Evolutionary conservation across 1,284 basidiomycete genomes (phyloP).

Genomic region (Cerrena zonata): DNA sequence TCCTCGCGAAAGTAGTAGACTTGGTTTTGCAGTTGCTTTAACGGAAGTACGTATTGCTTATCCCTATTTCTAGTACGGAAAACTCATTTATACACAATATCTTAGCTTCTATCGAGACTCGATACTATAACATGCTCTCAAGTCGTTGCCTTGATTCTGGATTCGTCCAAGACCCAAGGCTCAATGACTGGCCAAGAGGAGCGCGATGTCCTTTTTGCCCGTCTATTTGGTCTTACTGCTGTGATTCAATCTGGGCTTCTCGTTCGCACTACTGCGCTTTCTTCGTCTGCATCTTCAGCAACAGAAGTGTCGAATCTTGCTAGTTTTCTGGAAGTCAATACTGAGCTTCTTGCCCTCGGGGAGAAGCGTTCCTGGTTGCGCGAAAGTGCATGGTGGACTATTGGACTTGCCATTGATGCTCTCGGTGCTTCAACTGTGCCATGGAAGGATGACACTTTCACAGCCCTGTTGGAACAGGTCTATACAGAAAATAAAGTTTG

Average conservation of each 20-base stretch:
- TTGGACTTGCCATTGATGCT: slow-evolving; percentile 59
- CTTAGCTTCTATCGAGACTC: slow-evolving; percentile 79
- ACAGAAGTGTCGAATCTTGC: slow-evolving; percentile 50
- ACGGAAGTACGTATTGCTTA: slow-evolving; percentile 68
- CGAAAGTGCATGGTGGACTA: slow-evolving; percentile 87
- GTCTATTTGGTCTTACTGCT: slow-evolving; percentile 83
- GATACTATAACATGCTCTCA: slow-evolving; percentile 74
- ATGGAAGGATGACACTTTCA: slow-evolving; percentile 71
- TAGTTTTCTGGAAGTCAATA: slow-evolving; percentile 61
- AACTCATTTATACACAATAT: neutral
- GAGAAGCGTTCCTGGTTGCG: slow-evolving; percentile 86
- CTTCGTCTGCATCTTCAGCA: slow-evolving; percentile 47
- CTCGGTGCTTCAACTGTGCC: slow-evolving; percentile 51
- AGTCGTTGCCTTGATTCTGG: slow-evolving; percentile 67
- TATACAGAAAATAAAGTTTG: slow-evolving; percentile 56
- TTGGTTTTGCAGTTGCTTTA: slow-evolving; percentile 93
- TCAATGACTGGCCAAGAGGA: slow-evolving; percentile 86
- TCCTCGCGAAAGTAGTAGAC: slow-evolving; percentile 84
- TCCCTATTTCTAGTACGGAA: neutral
- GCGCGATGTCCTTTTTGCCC: slow-evolving; percentile 87
- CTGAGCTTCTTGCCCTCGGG: slow-evolving; percentile 65
- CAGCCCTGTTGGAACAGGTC: slow-evolving; percentile 45
- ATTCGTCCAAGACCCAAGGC: slow-evolving; percentile 62
- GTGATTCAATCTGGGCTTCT: slow-evolving; percentile 79
- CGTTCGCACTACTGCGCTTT: slow-evolving; percentile 51